Evolutionary conservation across 2,329 filamentous ascomycete species (phyloP).

Genomic region (Curvularia eragrostidis): DNA sequence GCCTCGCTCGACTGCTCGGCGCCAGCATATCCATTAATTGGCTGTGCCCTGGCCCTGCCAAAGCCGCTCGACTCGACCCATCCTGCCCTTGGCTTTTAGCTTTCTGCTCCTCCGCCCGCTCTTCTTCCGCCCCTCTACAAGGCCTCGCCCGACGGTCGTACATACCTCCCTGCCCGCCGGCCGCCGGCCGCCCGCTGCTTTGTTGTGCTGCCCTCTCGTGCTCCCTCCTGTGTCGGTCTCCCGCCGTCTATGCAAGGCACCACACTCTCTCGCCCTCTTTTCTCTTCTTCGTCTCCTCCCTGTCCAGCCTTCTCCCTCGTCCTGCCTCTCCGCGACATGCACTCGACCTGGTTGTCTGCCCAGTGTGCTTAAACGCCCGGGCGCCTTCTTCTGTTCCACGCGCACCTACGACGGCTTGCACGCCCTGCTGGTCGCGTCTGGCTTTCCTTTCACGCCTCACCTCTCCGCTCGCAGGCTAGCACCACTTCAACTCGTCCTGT

Average conservation of each 20-base stretch:
- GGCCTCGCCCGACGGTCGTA: slow-evolving; percentile 35
- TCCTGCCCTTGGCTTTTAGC: slow-evolving; percentile 24
- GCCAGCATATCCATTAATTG: slow-evolving; percentile 38
- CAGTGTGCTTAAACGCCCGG: slow-evolving; percentile 14
- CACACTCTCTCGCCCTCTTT: slow-evolving; percentile 20
- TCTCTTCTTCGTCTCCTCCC: background rate
- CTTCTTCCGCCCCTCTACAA: slow-evolving; percentile 29
- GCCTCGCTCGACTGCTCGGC: slow-evolving; percentile 35
- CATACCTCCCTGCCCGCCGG: slow-evolving; percentile 38
- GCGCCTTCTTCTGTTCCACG: slow-evolving; percentile 14
- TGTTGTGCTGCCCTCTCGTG: slow-evolving; percentile 28
- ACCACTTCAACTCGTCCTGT: slow-evolving; percentile 31
- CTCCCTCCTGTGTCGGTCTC: slow-evolving; percentile 35
- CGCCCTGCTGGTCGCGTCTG: slow-evolving; percentile 11
- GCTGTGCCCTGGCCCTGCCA: slow-evolving; percentile 34
- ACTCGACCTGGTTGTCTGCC: slow-evolving; percentile 26
- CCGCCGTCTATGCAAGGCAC: slow-evolving; percentile 46
- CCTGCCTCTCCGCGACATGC: slow-evolving; percentile 28
- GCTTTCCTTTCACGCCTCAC: slow-evolving; percentile 30
- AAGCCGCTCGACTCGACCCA: slow-evolving; percentile 16
- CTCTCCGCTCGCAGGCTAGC: slow-evolving; percentile 20
- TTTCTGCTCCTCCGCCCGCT: slow-evolving; percentile 22
- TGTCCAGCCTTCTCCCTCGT: background rate
- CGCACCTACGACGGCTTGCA: slow-evolving; percentile 9
- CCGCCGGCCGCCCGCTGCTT: slow-evolving; percentile 32